A percentile compares a stretch with the other conserved stretches of the same genome.
Conservation (phyloP, 1,284 basidiomycete genomes). For the Sphaerobolus stellatus region DNA sequence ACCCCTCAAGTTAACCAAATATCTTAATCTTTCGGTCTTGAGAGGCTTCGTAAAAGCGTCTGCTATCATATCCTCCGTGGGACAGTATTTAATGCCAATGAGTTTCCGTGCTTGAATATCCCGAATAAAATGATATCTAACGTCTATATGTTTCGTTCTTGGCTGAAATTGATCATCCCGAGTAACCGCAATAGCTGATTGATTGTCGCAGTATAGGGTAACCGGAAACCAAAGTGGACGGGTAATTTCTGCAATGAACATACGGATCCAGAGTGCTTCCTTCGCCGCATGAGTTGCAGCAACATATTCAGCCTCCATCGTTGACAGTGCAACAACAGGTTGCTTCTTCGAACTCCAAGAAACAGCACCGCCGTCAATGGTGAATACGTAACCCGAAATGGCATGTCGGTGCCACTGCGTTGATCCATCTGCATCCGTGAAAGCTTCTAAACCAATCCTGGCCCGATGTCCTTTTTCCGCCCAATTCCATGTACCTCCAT, state of each 20-base stretch:
- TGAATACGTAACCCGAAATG: slow-evolving; percentile 28
- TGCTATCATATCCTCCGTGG: slow-evolving; percentile 16
- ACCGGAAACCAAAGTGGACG: neutral
- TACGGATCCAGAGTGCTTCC: slow-evolving; percentile 20
- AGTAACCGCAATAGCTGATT: slow-evolving; percentile 21
- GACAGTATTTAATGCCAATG: slow-evolving; percentile 16
- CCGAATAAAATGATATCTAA: slow-evolving; percentile 22
- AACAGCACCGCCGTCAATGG: slow-evolving; percentile 21
- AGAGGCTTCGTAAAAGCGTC: slow-evolving; percentile 25
- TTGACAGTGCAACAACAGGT: slow-evolving; percentile 14
- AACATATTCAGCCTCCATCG: slow-evolving; percentile 40
- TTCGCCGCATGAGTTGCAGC: slow-evolving; percentile 25
- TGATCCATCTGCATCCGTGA: slow-evolving; percentile 14
- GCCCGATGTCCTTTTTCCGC: neutral
- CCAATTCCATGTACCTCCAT: too few relatives aligned
- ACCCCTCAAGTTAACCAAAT: neutral
- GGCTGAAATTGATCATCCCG: slow-evolving; percentile 3
- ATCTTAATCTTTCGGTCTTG: neutral
- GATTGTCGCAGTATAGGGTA: slow-evolving; percentile 22
- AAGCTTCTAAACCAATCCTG: neutral
- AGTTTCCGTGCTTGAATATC: slow-evolving; percentile 11
- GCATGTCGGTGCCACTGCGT: slow-evolving; percentile 24
- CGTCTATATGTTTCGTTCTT: slow-evolving; percentile 20
- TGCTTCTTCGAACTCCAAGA: slow-evolving; percentile 14
- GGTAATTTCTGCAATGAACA: slow-evolving; percentile 3